A percentile compares a stretch with the other conserved stretches of the same genome.
Evolutionary conservation across 2,329 filamentous ascomycete species (phyloP).

Genomic region (Aureobasidium sp.): DNA sequence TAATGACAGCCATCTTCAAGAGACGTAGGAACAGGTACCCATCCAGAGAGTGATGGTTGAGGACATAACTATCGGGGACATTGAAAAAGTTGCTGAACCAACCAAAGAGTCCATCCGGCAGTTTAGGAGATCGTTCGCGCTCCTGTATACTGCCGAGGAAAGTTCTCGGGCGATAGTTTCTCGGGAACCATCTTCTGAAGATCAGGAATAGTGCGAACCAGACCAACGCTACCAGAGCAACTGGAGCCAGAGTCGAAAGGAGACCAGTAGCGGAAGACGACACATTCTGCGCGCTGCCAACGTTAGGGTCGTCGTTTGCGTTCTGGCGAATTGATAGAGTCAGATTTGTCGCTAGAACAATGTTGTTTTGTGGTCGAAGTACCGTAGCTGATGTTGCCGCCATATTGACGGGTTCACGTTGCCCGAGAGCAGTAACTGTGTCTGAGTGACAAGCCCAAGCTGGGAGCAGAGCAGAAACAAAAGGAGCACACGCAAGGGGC

Average conservation of each 20-base stretch:
- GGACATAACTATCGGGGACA: constrained; percentile 65
- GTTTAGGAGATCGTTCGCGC: constrained; percentile 35
- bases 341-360: background rate
- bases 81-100: constrained; percentile 45
- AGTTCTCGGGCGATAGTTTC: constrained; percentile 40
- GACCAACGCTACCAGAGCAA: constrained; percentile 28
- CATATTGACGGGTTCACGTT: background rate
- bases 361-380: background rate
- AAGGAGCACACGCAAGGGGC: background rate
- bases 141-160: constrained; percentile 38
- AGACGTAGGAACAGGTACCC: constrained; percentile 88
- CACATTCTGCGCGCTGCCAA: constrained; percentile 13
- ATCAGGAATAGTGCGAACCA: constrained; percentile 34
- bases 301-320: constrained; percentile 23
- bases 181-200: constrained; percentile 37
- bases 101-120: constrained; percentile 28
- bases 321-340: constrained; percentile 6
- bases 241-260: constrained; percentile 31
- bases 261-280: constrained; percentile 28
- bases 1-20: constrained; percentile 67
- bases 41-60: constrained; percentile 88
- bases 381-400: constrained; percentile 7
- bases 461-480: background rate
- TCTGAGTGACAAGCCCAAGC: background rate
- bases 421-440: background rate